Evolutionary conservation across 2,329 filamentous ascomycete species (phyloP), one percentile per base, ranked within the genome.

Genomic region (Fusarium tupiense): DNA sequence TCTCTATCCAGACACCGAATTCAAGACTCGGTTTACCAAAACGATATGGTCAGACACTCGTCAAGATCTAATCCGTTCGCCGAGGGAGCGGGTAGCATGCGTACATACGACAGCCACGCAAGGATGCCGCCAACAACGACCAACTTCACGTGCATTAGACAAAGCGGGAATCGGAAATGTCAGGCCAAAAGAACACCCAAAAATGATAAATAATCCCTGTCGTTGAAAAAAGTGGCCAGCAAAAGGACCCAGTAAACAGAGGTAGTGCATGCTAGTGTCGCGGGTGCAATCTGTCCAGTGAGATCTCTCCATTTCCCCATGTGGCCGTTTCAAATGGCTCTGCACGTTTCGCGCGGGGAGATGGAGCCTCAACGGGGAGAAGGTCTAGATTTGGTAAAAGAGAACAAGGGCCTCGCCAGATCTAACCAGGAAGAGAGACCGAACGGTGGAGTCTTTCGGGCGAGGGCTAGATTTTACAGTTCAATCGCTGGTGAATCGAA

Each of bases 301-400:
- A 74, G 31, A 74, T 52, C 20, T 29, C 58, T 24, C 62, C 63
- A 53, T 69, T 69, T 49, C 71, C 71, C 71, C 71, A 74, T 74
- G 71, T 74, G 71, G 59, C 46, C 71, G 63, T 72, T 73, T 43
- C 59, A 69, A 61, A 47, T 54, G 64, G 59, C 65, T 35, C 68
- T 33, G 29, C 41, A 47, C 57, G 53, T 56, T 73, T 67, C 33
- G 58, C 37, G 64, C 35, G 71, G 54, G 66, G 43, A 53, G 46
- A 52, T 29, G 37, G 49, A 40, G 56, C 35, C 33, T 26, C 33
- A 63, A 67, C 47, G 66, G 57, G 56, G 17, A 29, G 20, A 59
- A 59, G 43, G 54, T 56, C 71, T 67, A 46, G 61, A 60, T 67
- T 62, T 19, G 57, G 60, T 24, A 56, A 43, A 37, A 43, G 29